Evolutionary conservation across 2,329 filamentous ascomycete genomes (phyloP).

Genomic region (Talaromyces sp.): DNA sequence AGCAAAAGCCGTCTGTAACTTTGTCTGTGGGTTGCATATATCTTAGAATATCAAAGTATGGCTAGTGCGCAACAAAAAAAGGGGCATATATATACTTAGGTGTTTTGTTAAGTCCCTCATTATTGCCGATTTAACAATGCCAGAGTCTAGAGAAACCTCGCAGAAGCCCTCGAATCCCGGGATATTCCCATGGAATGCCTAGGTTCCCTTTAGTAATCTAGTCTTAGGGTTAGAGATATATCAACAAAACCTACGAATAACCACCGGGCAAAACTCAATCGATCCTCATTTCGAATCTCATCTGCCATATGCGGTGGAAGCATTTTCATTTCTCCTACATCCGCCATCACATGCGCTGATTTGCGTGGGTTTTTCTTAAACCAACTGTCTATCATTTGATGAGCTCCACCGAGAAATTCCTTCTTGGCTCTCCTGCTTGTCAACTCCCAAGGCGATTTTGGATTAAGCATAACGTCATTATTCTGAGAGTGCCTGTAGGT

Average conservation of each 20-base stretch:
- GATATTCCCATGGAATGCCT: neutral
- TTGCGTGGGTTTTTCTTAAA: conserved; percentile 1
- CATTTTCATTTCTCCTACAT: neutral
- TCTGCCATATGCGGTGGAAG: conserved; percentile 1
- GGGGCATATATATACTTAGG: neutral
- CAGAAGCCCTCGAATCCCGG: conserved; percentile 7
- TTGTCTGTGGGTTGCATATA: conserved; percentile 22
- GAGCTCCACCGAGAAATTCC: neutral
- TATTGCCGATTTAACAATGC: neutral
- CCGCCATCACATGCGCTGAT: neutral
- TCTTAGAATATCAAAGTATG: neutral
- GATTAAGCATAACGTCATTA: neutral
- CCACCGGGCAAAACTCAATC: neutral
- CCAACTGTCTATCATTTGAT: neutral
- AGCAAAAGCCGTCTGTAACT: conserved; percentile 21
- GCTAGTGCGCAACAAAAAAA: neutral
- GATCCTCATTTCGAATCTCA: conserved; percentile 10
- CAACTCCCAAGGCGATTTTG: neutral
- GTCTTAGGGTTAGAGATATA: neutral
- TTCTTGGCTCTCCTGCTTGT: conserved; percentile 1
- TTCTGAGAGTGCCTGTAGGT: neutral
- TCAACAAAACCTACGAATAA: neutral
- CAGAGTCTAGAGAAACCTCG: neutral
- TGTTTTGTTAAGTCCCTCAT: neutral
- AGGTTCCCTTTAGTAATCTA: neutral